These are phyloP conservation scores for Suhomyces panamericanus DNA, from an alignment of 1,139 yeast species.

Conservation along the genomic window DNA sequence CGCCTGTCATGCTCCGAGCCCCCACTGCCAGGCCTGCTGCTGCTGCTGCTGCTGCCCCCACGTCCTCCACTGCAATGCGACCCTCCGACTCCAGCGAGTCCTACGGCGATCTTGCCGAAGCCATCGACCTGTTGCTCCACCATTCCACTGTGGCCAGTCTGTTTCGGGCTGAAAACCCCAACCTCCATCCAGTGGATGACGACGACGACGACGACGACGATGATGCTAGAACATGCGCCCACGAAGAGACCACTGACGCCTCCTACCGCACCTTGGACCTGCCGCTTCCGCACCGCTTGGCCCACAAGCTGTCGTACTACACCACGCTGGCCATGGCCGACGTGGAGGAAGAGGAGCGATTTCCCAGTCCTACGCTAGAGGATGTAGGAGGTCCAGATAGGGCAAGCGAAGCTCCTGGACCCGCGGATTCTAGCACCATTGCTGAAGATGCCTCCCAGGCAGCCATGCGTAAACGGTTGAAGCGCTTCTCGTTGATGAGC, in stretches of 20 bases:
- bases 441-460: conserved; percentile 1
- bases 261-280: conserved; percentile 14
- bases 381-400: not conserved
- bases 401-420: no score
- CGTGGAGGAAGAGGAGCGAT: conserved; percentile 13
- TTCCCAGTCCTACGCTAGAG: conserved; percentile 20
- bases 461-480: conserved; percentile 10
- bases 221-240: no score
- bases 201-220: no score
- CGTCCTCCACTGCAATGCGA: not conserved
- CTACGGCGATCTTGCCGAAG: conserved; percentile 3
- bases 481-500: conserved; percentile 16
- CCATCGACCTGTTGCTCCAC: conserved; percentile 26
- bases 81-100: conserved; percentile 5
- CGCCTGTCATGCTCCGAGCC: conserved; percentile 8
- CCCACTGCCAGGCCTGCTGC: conserved; percentile 4
- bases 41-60: not conserved
- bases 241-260: not conserved
- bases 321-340: conserved; percentile 16
- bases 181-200: conserved; percentile 23
- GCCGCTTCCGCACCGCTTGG: conserved; percentile 5
- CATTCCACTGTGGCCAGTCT: conserved; percentile 25
- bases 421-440: no score
- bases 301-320: conserved; percentile 17
- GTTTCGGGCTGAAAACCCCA: conserved; percentile 30